Base-by-base conservation (phyloP, 2,329 filamentous ascomycete genomes). In the Fusarium phyllophilum region DNA sequence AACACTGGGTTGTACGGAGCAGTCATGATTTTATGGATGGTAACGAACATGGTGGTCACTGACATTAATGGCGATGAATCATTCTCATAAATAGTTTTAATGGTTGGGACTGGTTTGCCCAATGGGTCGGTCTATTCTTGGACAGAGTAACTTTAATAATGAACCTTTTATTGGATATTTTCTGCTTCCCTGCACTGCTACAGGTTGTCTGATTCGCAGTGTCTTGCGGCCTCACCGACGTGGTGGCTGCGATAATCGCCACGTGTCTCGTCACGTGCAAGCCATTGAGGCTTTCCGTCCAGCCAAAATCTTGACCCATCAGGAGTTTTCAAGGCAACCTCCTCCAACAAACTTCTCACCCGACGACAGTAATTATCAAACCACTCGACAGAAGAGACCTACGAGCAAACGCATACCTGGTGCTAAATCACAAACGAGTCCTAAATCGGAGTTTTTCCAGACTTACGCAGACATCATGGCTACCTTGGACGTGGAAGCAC, bases 401-500 rank as follows among this genome's bases (percentile, higher is more conserved):
- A 45, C 42, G 42, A 70, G 57, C 57, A 68, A 42, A 45, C 38
- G 34, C 34, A 41, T 38, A 41, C 26, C 49, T 46, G 24, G 8
- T 33, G 62, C 41, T 39, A 22, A 44, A 57, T 55, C 33, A 70
- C 44, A 54, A 63, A 64, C 69, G 55, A 70, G 46, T 46, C 49
- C 29, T 15, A 42, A 52, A 45, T 51, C 48, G 36, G 59, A 62
- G 48, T 58, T 59, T 48, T 44, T 26, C 31, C 64, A 66, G 42
- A 75, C 56, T 55, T 65, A 57, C 60, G 65, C 66, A 77, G 74
- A 68, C 75, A 83, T 75, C 72, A 88, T 88, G 86, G 83, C 85
- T 59, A 85, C 83, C 65, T 81, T 88, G 77, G 94, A 97, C 81
- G 94, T 98, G 78, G 95, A 98, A 87, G 94, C 94, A 75, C 89